Evolutionary conservation across 148 eudicot genomes (phyloP), one percentile per base, ranked within the genome.

Genomic region (Rhododendron mucronatum): DNA sequence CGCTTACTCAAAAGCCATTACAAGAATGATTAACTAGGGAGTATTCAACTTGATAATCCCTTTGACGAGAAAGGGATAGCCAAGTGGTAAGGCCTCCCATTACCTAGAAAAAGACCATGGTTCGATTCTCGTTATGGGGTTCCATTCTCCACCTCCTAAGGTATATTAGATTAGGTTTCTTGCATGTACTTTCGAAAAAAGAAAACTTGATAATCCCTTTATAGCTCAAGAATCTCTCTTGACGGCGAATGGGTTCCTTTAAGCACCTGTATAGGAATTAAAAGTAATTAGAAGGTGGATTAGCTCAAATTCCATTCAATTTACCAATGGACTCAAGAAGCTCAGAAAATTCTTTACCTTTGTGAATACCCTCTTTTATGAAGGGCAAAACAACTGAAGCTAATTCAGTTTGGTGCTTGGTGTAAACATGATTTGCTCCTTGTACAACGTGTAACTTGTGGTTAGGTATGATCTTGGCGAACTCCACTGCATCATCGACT

Each of bases 391-490:
- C 92, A 78, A 88, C 91, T 5, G 94, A 89, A 59, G 85, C 87
- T 61, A 95, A 80, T 80, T 95, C 91, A 81, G 86, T 87, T 86
- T 89, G 93, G 86, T 96, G 96, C 61, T 89, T 78, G 81, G 91
- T 69, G 84, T 88, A 95, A 10, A 87, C n/a, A 86, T 96, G 98
- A 89, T 96, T 87, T 26, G 99, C 94, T 76, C 92, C 94, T 92
- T 95, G 91, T 16, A 95, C 87, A 37, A 94, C 88, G 41, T 90
- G 91, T 28, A 96, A 85, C 80, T 86, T 88, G 90, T 95, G 95
- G 87, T 93, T 96, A n/a, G 93, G 93, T 86, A 96, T 91, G 77
- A 92, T 86, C 90, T 96, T 93, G 35, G 91, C 88, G 82, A 96
- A 91, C 87, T 95, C 98, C 39, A 88, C 76, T 13, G 96, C 96